Percentiles rank a stretch among this genome's conserved stretches.
These are phyloP conservation scores for Paulownia fortunei DNA, from an alignment of 257 asterid genomes.

Conservation along the genomic window DNA sequence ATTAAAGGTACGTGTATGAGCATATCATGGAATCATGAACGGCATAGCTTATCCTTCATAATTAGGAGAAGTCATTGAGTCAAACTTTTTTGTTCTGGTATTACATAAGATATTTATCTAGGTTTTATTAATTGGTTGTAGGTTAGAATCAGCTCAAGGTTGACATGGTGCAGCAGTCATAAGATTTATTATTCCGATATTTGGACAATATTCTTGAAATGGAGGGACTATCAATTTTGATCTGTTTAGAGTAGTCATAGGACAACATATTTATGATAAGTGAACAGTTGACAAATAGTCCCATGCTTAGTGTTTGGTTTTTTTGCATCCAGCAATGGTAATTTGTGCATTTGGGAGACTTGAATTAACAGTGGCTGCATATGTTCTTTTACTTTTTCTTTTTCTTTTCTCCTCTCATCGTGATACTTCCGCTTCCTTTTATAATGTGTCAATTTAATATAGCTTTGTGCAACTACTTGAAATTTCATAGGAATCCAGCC, in stretches of 20 bases:
- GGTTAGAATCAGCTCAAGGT: constrained; percentile 4
- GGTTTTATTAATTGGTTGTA: neutral
- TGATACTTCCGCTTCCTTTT: neutral
- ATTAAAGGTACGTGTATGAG: neutral
- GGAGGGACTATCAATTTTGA: constrained; percentile 10
- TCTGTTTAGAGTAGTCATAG: neutral
- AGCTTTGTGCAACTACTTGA: constrained; percentile 7
- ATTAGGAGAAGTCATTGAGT: neutral
- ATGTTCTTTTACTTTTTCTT: neutral
- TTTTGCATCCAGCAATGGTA: neutral
- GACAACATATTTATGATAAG: neutral
- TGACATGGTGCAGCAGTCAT: constrained; percentile 7
- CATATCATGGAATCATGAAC: neutral
- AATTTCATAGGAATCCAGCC: constrained; percentile 9
- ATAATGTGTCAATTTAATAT: neutral
- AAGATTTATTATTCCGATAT: constrained; percentile 2
- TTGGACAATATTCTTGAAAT: constrained; percentile 5
- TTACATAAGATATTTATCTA: neutral
- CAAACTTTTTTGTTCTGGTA: constrained; percentile 2
- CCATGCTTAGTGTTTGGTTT: constrained; percentile 6
- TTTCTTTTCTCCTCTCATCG: neutral
- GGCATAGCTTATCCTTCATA: constrained; percentile 6
- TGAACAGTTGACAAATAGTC: neutral
- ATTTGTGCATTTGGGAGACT: constrained; percentile 1
- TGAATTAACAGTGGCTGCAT: neutral